phyloP scores from a whole-genome alignment of 169 alveolate genomes.

The Theileria annulata region DNA sequence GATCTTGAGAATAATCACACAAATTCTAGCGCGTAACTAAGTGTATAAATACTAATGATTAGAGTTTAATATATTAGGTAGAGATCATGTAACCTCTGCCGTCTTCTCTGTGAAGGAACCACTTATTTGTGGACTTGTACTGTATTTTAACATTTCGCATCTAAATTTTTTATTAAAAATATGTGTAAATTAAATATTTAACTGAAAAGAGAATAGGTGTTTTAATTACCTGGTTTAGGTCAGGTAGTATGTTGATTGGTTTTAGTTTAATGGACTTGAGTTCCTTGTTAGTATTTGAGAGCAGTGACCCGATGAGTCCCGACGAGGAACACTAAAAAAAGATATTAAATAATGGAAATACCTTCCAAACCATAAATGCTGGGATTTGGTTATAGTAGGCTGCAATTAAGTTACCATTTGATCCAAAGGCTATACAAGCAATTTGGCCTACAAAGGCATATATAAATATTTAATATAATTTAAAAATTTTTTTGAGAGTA shows the following conservation, averaged over 20 bases:
- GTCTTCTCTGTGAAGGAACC: constrained; percentile 77
- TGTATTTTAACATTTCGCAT: constrained; percentile 70
- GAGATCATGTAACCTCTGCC: constrained; percentile 75
- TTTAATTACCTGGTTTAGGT: constrained; percentile 18
- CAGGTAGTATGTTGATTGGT: constrained; percentile 21
- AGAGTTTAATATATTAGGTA: constrained; percentile 17
- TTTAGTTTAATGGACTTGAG: constrained; percentile 43
- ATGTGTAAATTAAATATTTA: background rate
- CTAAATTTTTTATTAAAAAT: background rate
- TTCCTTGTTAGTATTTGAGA: constrained; percentile 47
- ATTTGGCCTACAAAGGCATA: constrained; percentile 6
- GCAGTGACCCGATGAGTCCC: constrained; percentile 57
- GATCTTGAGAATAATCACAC: constrained; percentile 15
- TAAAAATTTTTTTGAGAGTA: background rate
- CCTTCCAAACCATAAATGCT: constrained; percentile 63
- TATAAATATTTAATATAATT: background rate
- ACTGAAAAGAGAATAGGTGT: background rate
- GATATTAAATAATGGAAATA: background rate
- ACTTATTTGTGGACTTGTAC: constrained; percentile 70
- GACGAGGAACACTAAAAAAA: constrained; percentile 54
- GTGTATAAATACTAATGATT: background rate
- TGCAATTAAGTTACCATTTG: constrained; percentile 58
- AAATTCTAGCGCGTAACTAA: background rate
- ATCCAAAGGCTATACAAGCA: constrained; percentile 55
- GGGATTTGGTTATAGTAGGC: constrained; percentile 62